Conservation (phyloP, 148 eudicot species). For the Cornus controversa region DNA sequence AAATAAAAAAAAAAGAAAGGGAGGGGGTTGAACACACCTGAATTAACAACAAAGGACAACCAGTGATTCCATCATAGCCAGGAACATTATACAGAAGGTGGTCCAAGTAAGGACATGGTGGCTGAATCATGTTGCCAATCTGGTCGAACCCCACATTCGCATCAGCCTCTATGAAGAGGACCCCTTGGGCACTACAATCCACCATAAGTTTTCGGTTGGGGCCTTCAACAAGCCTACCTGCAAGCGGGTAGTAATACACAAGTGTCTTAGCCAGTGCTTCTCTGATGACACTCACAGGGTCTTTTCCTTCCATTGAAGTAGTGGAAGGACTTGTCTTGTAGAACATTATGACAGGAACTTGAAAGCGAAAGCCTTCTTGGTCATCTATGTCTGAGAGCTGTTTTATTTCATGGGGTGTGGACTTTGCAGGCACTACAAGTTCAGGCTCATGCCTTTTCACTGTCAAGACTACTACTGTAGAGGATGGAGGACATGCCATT, state of each 20-base stretch:
- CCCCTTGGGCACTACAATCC: no score
- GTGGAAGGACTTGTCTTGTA: background rate
- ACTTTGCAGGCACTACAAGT: background rate
- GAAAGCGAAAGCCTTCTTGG: background rate
- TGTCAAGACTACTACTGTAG: background rate
- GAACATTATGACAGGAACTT: background rate
- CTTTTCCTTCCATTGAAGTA: conserved; percentile 1
- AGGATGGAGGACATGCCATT: background rate
- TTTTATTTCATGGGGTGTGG: background rate
- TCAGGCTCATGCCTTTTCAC: background rate
- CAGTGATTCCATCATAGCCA: background rate
- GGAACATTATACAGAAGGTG: background rate
- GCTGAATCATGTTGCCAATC: background rate
- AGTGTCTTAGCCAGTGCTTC: background rate
- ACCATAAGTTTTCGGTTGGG: background rate
- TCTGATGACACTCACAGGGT: background rate
- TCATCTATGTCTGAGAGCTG: conserved; percentile 6
- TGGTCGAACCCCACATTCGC: background rate
- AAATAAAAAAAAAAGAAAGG: no score
- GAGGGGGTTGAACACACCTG: background rate
- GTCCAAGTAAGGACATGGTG: background rate
- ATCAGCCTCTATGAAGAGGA: background rate
- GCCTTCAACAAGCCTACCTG: background rate
- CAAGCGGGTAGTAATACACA: conserved; percentile 3
- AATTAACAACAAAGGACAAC: conserved; percentile 12